Conservation (phyloP, 768 basidiomycete genomes). For the Tulasnella calospora region DNA sequence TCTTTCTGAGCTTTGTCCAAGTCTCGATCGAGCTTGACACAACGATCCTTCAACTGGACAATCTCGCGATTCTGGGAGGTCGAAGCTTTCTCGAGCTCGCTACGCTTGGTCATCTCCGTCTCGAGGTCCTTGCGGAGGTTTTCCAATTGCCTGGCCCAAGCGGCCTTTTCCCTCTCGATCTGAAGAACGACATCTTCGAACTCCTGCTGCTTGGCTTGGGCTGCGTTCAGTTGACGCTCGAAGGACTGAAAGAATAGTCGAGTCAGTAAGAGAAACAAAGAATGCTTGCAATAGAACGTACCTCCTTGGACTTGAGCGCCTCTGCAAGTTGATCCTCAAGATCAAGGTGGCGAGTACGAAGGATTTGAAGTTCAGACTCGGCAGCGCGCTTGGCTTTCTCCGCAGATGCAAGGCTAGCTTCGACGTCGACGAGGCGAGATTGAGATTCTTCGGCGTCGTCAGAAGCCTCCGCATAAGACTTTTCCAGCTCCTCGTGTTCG, state of each 20-base stretch:
- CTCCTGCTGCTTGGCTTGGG: constrained; percentile 72
- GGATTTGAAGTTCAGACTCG: constrained; percentile 66
- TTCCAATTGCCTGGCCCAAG: constrained; percentile 69
- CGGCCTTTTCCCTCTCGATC: constrained; percentile 74
- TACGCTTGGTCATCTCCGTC: constrained; percentile 62
- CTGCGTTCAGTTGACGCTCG: constrained; percentile 67
- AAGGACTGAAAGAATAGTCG: constrained; percentile 48
- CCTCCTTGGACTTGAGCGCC: constrained; percentile 66
- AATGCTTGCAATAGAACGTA: constrained; percentile 37
- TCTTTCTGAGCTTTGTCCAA: constrained; percentile 76
- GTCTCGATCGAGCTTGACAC: constrained; percentile 69
- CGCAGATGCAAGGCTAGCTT: constrained; percentile 49
- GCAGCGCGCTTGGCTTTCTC: constrained; percentile 63
- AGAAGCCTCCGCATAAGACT: constrained; percentile 59
- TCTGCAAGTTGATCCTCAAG: constrained; percentile 60
- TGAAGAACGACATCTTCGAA: constrained; percentile 85
- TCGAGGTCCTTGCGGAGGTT: constrained; percentile 67
- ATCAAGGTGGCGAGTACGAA: constrained; percentile 66
- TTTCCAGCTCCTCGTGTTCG: constrained; percentile 56
- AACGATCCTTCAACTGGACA: constrained; percentile 59
- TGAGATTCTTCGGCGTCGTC: constrained; percentile 45
- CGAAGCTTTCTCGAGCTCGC: constrained; percentile 64
- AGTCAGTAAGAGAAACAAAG: constrained; percentile 7
- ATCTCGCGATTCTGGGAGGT: constrained; percentile 67
- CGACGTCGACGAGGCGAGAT: constrained; percentile 42